Evolutionary conservation across 371 early-diverging fungal genomes (phyloP), one percentile per base, ranked within the genome.

Genomic region (Actinomucor elegans): DNA sequence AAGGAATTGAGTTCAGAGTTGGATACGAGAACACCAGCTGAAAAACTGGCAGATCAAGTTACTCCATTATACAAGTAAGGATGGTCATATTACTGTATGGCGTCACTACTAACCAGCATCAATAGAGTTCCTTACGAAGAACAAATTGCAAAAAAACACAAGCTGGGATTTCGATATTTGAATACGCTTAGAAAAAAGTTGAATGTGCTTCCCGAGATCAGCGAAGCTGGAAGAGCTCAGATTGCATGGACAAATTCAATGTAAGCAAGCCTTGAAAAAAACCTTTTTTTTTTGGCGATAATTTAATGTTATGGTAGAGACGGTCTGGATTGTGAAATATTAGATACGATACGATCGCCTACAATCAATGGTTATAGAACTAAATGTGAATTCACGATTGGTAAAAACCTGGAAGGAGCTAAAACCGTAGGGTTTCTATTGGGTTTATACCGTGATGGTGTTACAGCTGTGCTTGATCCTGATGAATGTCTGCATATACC

Each of bases 381-480:
- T 58, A 92, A 93, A 65, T 89, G 90, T 63, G 92, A 92, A 55
- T 92, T 91, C 52, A 79, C 89, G 0, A 78, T 91, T 45, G 94
- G 94, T 11, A 52, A 52, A 32, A 71, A 88, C 54, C 41, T 69
- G 9, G 73, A 86, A 0, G 85, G 83, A 5, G 61, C 84, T 44
- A 54, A 53, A 9, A 66, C 78, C 0, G 85, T 91, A 28, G 94
- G 94, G 0, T 94, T 94, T 64, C 56, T 85, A 21, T 59, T 86
- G 12, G 91, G 92, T 4, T 44, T 71, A 5, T 91, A 73, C 66
- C 75, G 79, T 28, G 80, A 88, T 14, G 90, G 90, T 15, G 33
- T 76, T 17, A 74, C 75, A 0, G 52, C 71, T 9, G 87, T 91
- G 0, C 45, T 84, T 34, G 69, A 61, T 10, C 73, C 87, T 1